These are phyloP conservation scores for Calonectria pauciramosa DNA, from an alignment of 2,329 filamentous ascomycete genomes.

Conservation along the genomic window DNA sequence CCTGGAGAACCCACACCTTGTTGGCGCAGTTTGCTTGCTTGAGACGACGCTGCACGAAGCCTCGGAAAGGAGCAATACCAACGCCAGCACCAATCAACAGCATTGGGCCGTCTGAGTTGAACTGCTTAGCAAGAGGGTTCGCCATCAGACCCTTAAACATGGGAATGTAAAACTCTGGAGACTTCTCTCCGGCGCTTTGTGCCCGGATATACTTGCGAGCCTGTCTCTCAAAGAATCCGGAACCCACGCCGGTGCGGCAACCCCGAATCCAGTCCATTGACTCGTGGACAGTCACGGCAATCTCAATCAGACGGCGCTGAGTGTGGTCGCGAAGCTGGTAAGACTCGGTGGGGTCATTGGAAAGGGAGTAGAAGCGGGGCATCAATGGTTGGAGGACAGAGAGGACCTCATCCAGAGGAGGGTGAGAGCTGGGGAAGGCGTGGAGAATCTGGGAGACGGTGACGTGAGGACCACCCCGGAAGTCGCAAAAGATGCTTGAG, in stretches of 20 bases:
- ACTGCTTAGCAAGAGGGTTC: constrained; percentile 93
- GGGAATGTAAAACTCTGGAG: constrained; percentile 80
- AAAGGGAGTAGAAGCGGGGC: constrained; percentile 98
- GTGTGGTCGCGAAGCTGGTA: constrained; percentile 77
- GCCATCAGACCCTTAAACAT: constrained; percentile 99
- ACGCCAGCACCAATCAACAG: constrained; percentile 96
- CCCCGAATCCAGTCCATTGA: constrained; percentile 82
- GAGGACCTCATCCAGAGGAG: constrained; percentile 85
- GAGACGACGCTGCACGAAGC: constrained; percentile 93
- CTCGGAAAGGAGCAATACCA: constrained; percentile 96
- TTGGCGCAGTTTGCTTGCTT: constrained; percentile 97
- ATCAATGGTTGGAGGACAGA: constrained; percentile 88
- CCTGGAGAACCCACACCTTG: constrained; percentile 97
- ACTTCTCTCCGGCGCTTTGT: constrained; percentile 70
- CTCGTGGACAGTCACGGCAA: constrained; percentile 97
- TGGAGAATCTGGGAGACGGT: constrained; percentile 87
- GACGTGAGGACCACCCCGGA: constrained; percentile 89
- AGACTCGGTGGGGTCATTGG: constrained; percentile 90
- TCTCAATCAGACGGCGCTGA: constrained; percentile 86
- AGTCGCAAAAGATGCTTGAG: constrained; percentile 92
- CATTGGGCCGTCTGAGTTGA: constrained; percentile 96
- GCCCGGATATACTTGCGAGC: constrained; percentile 80
- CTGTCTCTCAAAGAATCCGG: constrained; percentile 92
- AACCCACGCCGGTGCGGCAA: constrained; percentile 85
- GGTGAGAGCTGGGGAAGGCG: constrained; percentile 93